These are phyloP conservation scores for Mrakia frigida DNA, from an alignment of 768 basidiomycete genomes.

Conservation along the genomic window DNA sequence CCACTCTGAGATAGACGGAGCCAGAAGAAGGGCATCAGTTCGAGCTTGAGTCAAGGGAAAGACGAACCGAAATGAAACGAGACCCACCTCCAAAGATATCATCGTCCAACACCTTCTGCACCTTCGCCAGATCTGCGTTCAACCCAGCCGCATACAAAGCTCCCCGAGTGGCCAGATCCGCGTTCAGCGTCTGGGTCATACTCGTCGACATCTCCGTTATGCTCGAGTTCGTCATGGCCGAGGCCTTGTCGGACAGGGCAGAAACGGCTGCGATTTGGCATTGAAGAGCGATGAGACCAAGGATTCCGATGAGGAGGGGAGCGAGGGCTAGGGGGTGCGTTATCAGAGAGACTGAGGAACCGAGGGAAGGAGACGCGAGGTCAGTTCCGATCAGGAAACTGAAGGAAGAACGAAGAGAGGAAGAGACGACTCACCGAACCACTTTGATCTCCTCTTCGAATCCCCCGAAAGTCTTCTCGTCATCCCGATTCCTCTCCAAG, in stretches of 20 bases:
- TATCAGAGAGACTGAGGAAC: slow-evolving; percentile 62
- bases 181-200: slow-evolving; percentile 71
- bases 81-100: slow-evolving; percentile 65
- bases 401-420: no score
- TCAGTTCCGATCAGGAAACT: neutral
- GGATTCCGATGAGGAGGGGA: slow-evolving; percentile 85
- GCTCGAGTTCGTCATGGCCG: slow-evolving; percentile 57
- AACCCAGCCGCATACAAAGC: slow-evolving; percentile 67
- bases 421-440: slow-evolving; percentile 55
- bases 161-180: slow-evolving; percentile 76
- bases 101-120: slow-evolving; percentile 74
- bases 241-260: slow-evolving; percentile 65
- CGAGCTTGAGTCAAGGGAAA: no score
- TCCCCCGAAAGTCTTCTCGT: slow-evolving; percentile 37
- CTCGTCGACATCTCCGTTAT: slow-evolving; percentile 62
- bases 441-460: slow-evolving; percentile 45
- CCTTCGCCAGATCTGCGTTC: slow-evolving; percentile 62
- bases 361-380: neutral
- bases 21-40: neutral
- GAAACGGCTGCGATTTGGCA: slow-evolving; percentile 75
- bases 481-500: slow-evolving; percentile 17
- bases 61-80: no score
- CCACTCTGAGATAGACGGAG: slow-evolving; percentile 51
- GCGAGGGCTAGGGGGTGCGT: slow-evolving; percentile 86
- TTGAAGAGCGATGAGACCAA: slow-evolving; percentile 79